These are phyloP conservation scores for Sutorius eximius DNA, from an alignment of 1,284 basidiomycete species.

Conservation along the genomic window DNA sequence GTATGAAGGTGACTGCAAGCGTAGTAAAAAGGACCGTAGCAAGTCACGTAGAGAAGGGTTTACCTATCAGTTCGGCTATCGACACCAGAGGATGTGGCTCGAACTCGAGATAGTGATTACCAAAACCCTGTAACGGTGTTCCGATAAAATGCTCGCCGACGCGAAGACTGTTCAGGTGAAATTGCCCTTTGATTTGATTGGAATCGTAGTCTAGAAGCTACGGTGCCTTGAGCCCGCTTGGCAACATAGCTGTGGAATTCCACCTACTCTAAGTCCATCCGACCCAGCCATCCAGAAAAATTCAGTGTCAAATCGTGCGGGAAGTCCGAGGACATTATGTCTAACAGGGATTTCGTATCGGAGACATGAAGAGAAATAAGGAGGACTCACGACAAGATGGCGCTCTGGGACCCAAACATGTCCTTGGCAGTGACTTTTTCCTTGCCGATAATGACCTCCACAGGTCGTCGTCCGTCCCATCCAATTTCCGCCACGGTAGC, in stretches of 20 bases:
- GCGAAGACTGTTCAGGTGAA: constrained; percentile 47
- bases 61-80: constrained; percentile 51
- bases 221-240: constrained; percentile 8
- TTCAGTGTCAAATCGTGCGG: constrained; percentile 55
- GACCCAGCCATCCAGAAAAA: constrained; percentile 54
- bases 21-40: constrained; percentile 1
- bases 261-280: constrained; percentile 47
- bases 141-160: constrained; percentile 33
- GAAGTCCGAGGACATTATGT: constrained; percentile 52
- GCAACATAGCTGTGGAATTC: neutral
- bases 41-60: neutral
- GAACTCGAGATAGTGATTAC: constrained; percentile 49
- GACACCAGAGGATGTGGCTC: constrained; percentile 41
- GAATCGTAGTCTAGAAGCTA: constrained; percentile 51
- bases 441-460: constrained; percentile 45
- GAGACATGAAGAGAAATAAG: neutral
- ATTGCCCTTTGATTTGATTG: constrained; percentile 45
- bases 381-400: constrained; percentile 47
- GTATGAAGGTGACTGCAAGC: constrained; percentile 52
- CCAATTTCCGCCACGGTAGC: constrained; percentile 33
- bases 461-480: constrained; percentile 52
- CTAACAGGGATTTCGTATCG: constrained; percentile 29
- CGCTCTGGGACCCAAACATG: constrained; percentile 37
- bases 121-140: constrained; percentile 43
- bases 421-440: constrained; percentile 26